phyloP scores from a whole-genome alignment of 495 filamentous ascomycete species.

The Neurospora sp. region DNA sequence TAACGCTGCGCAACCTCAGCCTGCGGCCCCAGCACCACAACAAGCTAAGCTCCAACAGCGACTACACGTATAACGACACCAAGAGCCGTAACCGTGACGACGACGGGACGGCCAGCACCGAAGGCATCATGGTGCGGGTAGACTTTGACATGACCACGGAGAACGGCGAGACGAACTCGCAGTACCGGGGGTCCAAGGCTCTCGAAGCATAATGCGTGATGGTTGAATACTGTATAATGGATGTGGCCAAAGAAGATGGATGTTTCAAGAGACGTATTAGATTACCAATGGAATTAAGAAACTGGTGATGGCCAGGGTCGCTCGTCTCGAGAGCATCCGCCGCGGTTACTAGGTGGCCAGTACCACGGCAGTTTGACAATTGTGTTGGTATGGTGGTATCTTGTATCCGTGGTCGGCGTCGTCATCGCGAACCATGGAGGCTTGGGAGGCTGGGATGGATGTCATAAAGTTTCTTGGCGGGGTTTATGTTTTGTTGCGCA shows the following conservation, averaged over 20 bases:
- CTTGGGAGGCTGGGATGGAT: background rate
- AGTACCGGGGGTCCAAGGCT: background rate
- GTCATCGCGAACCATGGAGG: background rate
- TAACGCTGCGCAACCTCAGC: background rate
- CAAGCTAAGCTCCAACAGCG: background rate
- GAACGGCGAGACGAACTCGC: conserved; percentile 1
- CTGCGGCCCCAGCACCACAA: conserved; percentile 1
- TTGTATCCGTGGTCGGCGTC: background rate
- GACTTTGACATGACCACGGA: conserved; percentile 5
- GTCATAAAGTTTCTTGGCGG: background rate
- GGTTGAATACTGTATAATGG: background rate
- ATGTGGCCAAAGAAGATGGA: background rate
- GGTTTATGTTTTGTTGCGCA: background rate
- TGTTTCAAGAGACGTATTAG: no score
- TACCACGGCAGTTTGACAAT: background rate
- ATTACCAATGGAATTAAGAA: background rate
- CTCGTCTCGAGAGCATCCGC: background rate
- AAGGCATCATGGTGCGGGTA: conserved; percentile 9
- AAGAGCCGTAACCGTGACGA: background rate
- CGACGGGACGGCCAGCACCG: background rate
- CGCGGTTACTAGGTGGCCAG: background rate
- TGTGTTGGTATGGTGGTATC: background rate
- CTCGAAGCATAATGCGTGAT: background rate
- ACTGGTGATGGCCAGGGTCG: background rate
- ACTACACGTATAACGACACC: background rate